Base-by-base conservation (phyloP, 78 protist species). In the Dictyostelium purpureum region DNA sequence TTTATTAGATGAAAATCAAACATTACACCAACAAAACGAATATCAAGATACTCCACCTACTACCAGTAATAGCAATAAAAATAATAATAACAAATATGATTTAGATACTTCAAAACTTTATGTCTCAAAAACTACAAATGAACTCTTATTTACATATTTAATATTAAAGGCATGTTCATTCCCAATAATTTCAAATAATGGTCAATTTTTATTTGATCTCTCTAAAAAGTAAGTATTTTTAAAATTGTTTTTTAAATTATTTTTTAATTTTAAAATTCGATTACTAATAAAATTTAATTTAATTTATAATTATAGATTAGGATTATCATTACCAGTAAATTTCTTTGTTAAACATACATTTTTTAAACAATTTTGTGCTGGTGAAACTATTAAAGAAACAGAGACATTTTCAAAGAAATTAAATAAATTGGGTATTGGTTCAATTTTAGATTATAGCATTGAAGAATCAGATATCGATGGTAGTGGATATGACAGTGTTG, bases 321-420 rank as follows among this genome's bases (percentile, higher is more conserved):
- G 94, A 63, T 26, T 88, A 45, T 63, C 87, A 35, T 24, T 9
- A 75, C 83, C 85, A 67, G 19, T 88, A 70, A 42, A 76, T 45
- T 88, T 31, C 21, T 35, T 89, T n/a, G 76, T 89, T 35, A 89
- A 63, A 73, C 33, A 73, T 45, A 61, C 88, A 43, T 92, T 92
- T 66, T 92, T 83, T 40, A 92, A 92, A 79, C 95, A 92, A 21
- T 92, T 92, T 69, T 92, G 95, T 66, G 95, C 95, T 18, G 95
- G 95, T 16, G 95, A 92, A 33, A 73, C 79, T 12, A 66, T 92
- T 38, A 82, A 65, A 38, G 87, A 77, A 18, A 83, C 95, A 6
- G 51, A 28, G 12, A 40, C 18, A 26, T 61, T 74, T n/a, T 37
- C 76, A 33, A 45, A 92, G 2, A 38, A 28, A 38, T 63, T 89